A percentile compares a stretch with the other conserved stretches of the same genome.
phyloP scores from a whole-genome alignment of 202 grass and related monocot genomes.

The Schoenoplectus tabernaemontani region DNA sequence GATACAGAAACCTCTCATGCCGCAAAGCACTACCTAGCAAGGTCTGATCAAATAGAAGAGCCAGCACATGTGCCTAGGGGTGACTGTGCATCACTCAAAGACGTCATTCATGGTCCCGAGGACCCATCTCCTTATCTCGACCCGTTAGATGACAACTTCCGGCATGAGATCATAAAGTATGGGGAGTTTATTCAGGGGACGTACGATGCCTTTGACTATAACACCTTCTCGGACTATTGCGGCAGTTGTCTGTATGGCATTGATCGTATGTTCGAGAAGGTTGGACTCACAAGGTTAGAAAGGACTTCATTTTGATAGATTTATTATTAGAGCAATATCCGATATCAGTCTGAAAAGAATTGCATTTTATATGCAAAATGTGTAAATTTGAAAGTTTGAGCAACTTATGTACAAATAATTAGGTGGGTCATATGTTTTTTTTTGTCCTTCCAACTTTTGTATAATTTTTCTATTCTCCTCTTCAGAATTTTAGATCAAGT shows the following conservation, averaged over 20 bases:
- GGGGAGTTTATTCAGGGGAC: constrained; percentile 34
- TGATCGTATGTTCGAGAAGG: constrained; percentile 24
- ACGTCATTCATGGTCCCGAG: constrained; percentile 19
- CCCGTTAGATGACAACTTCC: constrained; percentile 24
- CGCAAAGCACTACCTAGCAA: constrained; percentile 8
- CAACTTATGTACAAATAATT: neutral
- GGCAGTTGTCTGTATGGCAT: constrained; percentile 32
- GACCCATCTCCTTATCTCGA: constrained; percentile 23
- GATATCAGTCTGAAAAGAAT: neutral
- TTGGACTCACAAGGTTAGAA: constrained; percentile 24
- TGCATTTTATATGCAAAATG: neutral
- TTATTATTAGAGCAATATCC: neutral
- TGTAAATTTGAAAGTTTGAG: neutral
- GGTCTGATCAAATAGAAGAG: neutral
- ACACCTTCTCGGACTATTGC: constrained; percentile 29
- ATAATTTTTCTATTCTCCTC: neutral
- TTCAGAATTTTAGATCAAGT: neutral
- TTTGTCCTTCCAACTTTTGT: neutral
- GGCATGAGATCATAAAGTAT: constrained; percentile 37
- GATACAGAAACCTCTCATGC: neutral
- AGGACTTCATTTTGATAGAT: neutral
- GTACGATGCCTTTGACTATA: constrained; percentile 34
- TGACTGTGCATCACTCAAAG: constrained; percentile 18
- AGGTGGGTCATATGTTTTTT: neutral
- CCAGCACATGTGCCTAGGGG: neutral